Evolutionary conservation across 768 basidiomycete species (phyloP).

Genomic region (Suillus weaverae): DNA sequence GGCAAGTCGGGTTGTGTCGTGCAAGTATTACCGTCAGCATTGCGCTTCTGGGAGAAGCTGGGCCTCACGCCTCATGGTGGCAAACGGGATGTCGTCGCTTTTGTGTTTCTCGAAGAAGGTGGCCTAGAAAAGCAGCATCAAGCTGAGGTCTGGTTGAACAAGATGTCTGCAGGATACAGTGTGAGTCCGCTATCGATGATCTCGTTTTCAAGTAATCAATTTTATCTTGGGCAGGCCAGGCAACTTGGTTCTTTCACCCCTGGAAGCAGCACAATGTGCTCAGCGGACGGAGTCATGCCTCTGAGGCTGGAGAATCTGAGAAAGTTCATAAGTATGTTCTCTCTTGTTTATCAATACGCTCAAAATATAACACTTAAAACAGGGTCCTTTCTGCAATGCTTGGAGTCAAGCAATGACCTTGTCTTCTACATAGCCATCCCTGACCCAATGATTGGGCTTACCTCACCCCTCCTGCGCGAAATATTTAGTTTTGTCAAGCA

Average conservation of each 20-base stretch:
- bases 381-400: constrained; percentile 5
- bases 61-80: constrained; percentile 72
- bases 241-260: constrained; percentile 57
- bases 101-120: constrained; percentile 67
- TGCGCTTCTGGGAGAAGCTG: constrained; percentile 86
- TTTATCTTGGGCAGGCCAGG: constrained; percentile 45
- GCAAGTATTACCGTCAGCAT: constrained; percentile 66
- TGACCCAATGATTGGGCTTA: constrained; percentile 55
- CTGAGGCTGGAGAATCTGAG: constrained; percentile 70
- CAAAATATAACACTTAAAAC: background rate
- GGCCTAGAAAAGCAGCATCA: constrained; percentile 45
- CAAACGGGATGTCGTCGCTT: constrained; percentile 66
- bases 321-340: constrained; percentile 56
- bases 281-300: constrained; percentile 58
- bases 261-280: constrained; percentile 49
- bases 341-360: background rate
- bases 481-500: constrained; percentile 65
- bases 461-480: constrained; percentile 68
- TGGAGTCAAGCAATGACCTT: constrained; percentile 36
- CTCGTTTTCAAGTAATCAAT: constrained; percentile 14
- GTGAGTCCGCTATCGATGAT: constrained; percentile 40
- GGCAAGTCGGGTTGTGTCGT: constrained; percentile 69
- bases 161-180: constrained; percentile 53
- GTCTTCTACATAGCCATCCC: constrained; percentile 75
- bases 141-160: constrained; percentile 61